Conservation (phyloP, 2,329 filamentous ascomycete species). For the Paecilomyces variotii region DNA sequence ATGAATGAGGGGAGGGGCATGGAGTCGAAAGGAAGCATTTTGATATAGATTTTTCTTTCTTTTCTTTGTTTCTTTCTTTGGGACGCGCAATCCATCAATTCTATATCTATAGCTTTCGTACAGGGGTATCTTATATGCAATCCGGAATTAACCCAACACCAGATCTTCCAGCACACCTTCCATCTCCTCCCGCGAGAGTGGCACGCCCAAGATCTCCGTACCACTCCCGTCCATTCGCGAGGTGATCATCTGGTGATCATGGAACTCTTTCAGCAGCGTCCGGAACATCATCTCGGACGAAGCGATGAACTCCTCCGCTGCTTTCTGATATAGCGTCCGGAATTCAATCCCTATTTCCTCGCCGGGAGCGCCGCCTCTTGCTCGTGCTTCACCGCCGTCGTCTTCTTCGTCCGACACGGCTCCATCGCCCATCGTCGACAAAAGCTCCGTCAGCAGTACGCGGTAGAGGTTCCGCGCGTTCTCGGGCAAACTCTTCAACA, state of each 20-base stretch:
- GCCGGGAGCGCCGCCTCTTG: slow-evolving; percentile 8
- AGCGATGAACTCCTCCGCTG: slow-evolving; percentile 93
- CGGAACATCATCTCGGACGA: slow-evolving; percentile 94
- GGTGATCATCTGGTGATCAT: slow-evolving; percentile 96
- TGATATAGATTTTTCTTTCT: not conserved
- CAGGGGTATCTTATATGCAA: slow-evolving; percentile 26
- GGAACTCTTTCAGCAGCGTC: slow-evolving; percentile 91
- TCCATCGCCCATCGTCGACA: slow-evolving; percentile 56
- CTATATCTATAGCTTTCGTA: slow-evolving; percentile 6
- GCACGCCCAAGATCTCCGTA: slow-evolving; percentile 76
- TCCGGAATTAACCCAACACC: slow-evolving; percentile 26
- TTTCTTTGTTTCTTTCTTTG: not conserved
- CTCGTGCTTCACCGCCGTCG: slow-evolving; percentile 22
- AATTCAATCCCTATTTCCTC: slow-evolving; percentile 70
- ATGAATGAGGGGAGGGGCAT: not conserved
- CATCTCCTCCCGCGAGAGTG: slow-evolving; percentile 79
- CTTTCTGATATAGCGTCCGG: slow-evolving; percentile 84
- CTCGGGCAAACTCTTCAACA: slow-evolving; percentile 81
- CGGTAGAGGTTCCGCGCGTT: slow-evolving; percentile 85
- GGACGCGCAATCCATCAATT: not conserved
- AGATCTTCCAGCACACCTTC: slow-evolving; percentile 80
- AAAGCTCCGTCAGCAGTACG: slow-evolving; percentile 74
- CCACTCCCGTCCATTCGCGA: slow-evolving; percentile 78
- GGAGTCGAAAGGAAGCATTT: not conserved
- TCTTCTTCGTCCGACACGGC: slow-evolving; percentile 45